phyloP scores from a whole-genome alignment of 169 alveolate species.

The Cryptosporidium sp. region DNA sequence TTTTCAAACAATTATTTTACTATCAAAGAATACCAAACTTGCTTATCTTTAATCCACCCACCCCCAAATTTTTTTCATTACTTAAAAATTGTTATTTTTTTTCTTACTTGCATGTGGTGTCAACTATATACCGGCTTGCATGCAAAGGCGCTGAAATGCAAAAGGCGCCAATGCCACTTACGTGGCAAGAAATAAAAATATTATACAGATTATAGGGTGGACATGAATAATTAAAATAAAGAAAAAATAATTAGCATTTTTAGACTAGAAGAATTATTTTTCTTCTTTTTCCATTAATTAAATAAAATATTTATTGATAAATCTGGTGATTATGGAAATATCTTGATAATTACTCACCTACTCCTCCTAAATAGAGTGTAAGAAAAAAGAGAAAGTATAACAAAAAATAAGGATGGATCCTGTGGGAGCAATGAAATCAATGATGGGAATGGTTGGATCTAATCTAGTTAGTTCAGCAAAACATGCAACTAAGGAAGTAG shows the following conservation, averaged over 20 bases:
- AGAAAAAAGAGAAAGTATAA: neutral
- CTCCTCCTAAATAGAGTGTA: neutral
- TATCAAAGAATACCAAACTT: slow-evolving; percentile 1
- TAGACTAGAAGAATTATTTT: neutral
- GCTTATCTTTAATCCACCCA: neutral
- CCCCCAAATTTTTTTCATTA: neutral
- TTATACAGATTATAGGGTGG: slow-evolving; percentile 15
- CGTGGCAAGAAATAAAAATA: slow-evolving; percentile 43
- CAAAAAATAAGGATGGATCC: slow-evolving; percentile 32
- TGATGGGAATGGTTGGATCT: slow-evolving; percentile 69
- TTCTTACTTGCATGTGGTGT: slow-evolving; percentile 54
- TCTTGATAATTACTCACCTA: neutral
- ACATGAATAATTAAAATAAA: neutral
- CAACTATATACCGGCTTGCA: slow-evolving; percentile 50
- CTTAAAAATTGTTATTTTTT: slow-evolving; percentile 36
- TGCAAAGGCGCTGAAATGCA: slow-evolving; percentile 70
- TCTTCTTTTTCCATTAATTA: neutral
- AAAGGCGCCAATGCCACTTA: slow-evolving; percentile 65
- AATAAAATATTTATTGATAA: neutral
- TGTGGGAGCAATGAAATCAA: slow-evolving; percentile 69
- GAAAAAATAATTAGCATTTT: neutral
- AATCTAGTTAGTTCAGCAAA: slow-evolving; percentile 67
- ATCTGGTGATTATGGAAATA: neutral
- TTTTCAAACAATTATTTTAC: neutral
- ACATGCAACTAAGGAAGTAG: slow-evolving; percentile 72